These are phyloP conservation scores for Nitzschia sp. DNA, from an alignment of 108 stramenopile genomes.

Conservation along the genomic window DNA sequence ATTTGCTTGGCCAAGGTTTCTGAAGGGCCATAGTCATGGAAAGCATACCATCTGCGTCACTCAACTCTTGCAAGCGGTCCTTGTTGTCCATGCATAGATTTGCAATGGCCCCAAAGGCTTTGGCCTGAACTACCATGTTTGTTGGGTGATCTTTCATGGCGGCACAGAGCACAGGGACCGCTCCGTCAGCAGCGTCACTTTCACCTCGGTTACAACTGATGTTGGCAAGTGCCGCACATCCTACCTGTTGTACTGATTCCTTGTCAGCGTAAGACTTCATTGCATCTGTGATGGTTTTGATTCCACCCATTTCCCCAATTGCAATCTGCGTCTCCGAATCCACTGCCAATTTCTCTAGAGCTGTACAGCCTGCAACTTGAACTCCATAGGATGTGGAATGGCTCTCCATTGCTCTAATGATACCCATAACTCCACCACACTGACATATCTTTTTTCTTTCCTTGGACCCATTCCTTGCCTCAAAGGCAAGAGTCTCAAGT, in stretches of 20 bases:
- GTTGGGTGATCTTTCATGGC: conserved; percentile 50
- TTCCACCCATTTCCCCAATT: conserved; percentile 48
- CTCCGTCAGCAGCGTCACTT: conserved; percentile 43
- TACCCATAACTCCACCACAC: conserved; percentile 45
- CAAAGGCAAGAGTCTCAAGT: conserved; percentile 23
- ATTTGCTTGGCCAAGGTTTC: conserved; percentile 38
- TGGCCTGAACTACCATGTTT: conserved; percentile 53
- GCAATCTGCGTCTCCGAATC: conserved; percentile 42
- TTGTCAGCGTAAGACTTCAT: conserved; percentile 49
- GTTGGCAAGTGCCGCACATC: conserved; percentile 57
- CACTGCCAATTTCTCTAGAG: conserved; percentile 39
- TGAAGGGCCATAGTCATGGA: conserved; percentile 48
- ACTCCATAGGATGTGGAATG: conserved; percentile 20
- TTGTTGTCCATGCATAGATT: conserved; percentile 51
- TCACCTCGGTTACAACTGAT: conserved; percentile 34
- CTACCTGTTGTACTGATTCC: conserved; percentile 52
- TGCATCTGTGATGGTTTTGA: conserved; percentile 49
- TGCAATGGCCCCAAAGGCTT: conserved; percentile 55
- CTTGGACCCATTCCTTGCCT: conserved; percentile 26
- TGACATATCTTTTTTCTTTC: conserved; percentile 22
- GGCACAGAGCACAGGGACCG: conserved; percentile 36
- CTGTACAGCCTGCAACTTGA: conserved; percentile 34
- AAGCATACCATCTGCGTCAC: conserved; percentile 38
- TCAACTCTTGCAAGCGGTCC: conserved; percentile 34
- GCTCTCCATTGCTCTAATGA: conserved; percentile 42